A percentile compares a stretch with the other conserved stretches of the same genome.
Evolutionary conservation across 495 filamentous ascomycete genomes (phyloP).

Genomic region (Hapsidospora chrysogenum): DNA sequence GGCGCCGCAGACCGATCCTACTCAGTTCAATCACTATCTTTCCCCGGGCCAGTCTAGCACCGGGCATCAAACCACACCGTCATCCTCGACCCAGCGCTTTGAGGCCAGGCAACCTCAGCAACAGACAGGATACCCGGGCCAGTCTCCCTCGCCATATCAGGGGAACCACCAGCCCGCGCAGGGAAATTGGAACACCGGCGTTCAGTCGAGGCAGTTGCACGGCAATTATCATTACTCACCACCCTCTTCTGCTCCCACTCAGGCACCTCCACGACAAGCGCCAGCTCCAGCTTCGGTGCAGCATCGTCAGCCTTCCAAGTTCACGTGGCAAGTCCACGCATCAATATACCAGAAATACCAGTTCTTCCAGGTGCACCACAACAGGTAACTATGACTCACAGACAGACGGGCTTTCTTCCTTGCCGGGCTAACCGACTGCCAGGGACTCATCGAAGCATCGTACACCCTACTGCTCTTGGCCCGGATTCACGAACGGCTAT

Average conservation of each 20-base stretch:
- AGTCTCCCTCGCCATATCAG: too few relatives aligned
- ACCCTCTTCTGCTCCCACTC: neutral
- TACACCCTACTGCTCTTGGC: slow-evolving; percentile 32
- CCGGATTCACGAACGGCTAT: slow-evolving; percentile 39
- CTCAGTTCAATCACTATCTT: too few relatives aligned
- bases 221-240: too few relatives aligned
- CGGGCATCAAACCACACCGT: too few relatives aligned
- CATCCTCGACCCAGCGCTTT: too few relatives aligned
- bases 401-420: neutral
- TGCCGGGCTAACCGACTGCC: slow-evolving; percentile 4
- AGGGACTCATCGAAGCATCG: slow-evolving; percentile 30
- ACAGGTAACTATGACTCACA: slow-evolving; percentile 18
- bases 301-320: slow-evolving; percentile 6
- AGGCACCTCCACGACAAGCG: slow-evolving; percentile 11
- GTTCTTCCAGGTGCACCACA: slow-evolving; percentile 35
- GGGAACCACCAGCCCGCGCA: too few relatives aligned
- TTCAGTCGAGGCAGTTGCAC: too few relatives aligned
- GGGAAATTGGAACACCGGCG: too few relatives aligned
- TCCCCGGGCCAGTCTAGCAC: too few relatives aligned
- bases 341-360: slow-evolving; percentile 24
- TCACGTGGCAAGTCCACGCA: neutral
- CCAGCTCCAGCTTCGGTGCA: slow-evolving; percentile 7
- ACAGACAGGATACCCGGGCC: too few relatives aligned
- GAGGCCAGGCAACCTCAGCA: too few relatives aligned
- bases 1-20: too few relatives aligned